Conservation (phyloP, 2,329 filamentous ascomycete species). For the Aspergillus felis region DNA sequence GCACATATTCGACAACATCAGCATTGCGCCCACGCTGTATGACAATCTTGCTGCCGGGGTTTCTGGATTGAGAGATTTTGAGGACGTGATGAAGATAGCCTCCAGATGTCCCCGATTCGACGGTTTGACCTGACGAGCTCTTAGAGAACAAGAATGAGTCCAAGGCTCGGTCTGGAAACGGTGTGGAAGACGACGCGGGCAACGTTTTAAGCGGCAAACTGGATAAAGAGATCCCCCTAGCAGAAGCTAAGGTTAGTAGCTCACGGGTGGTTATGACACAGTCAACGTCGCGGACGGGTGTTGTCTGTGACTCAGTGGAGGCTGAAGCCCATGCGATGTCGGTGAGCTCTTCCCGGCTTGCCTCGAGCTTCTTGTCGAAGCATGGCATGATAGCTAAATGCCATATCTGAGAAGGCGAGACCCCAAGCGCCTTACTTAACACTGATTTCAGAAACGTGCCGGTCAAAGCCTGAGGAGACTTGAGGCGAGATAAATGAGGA, state of each 20-base stretch:
- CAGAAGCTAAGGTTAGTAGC: conserved; percentile 81
- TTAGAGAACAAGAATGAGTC: conserved; percentile 70
- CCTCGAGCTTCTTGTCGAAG: conserved; percentile 98
- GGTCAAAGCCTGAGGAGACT: conserved; percentile 88
- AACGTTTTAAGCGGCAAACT: conserved; percentile 60
- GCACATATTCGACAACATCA: conserved; percentile 82
- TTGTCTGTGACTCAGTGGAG: conserved; percentile 32
- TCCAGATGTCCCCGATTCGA: conserved; percentile 73
- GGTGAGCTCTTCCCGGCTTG: conserved; percentile 87
- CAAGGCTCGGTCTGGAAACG: conserved; percentile 71
- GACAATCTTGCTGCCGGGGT: conserved; percentile 69
- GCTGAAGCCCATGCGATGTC: conserved; percentile 63
- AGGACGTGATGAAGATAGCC: conserved; percentile 86
- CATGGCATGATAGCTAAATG: conserved; percentile 96
- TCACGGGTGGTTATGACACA: conserved; percentile 98
- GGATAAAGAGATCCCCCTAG: conserved; percentile 73
- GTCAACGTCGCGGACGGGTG: conserved; percentile 77
- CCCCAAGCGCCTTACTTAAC: conserved; percentile 66
- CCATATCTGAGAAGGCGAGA: conserved; percentile 80
- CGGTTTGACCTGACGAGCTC: conserved; percentile 38
- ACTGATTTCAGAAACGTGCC: conserved; percentile 88
- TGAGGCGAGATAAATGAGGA: conserved; percentile 83
- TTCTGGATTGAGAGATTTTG: conserved; percentile 64
- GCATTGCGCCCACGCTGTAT: conserved; percentile 76
- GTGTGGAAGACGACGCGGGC: conserved; percentile 41